Percentiles rank a stretch among this genome's conserved stretches.
Evolutionary conservation across 306 rosid species (phyloP).

Genomic region (Inga leiocalycina): DNA sequence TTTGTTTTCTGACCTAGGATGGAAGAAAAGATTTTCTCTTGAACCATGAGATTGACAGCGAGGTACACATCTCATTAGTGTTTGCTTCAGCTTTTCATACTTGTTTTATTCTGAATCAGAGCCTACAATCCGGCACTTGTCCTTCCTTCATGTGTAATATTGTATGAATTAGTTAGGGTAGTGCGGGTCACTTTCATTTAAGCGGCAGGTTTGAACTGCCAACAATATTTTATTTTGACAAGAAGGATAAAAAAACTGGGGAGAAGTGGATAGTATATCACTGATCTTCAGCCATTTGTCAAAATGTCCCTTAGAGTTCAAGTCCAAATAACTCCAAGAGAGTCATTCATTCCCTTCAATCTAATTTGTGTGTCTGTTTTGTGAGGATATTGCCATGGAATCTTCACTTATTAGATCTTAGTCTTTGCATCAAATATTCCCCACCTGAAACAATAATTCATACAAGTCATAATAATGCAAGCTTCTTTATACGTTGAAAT

Average conservation of each 20-base stretch:
- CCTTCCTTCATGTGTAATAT: background rate
- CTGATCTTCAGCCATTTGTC: background rate
- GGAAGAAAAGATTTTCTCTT: no score
- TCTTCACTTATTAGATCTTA: constrained; percentile 17
- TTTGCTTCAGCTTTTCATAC: background rate
- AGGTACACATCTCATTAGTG: background rate
- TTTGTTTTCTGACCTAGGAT: no score
- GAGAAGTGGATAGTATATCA: background rate
- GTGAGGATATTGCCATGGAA: background rate
- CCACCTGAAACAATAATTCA: background rate
- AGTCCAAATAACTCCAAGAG: constrained; percentile 17
- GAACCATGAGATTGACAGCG: no score
- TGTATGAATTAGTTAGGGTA: background rate
- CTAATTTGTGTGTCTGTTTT: background rate
- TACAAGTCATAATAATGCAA: background rate
- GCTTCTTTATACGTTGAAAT: background rate
- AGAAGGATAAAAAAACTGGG: background rate
- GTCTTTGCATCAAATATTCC: background rate
- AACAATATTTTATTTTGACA: background rate
- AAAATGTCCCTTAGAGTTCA: background rate
- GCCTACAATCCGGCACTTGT: background rate
- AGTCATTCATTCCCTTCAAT: background rate
- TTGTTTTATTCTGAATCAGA: background rate
- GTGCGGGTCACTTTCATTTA: background rate
- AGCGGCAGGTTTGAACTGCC: background rate